Evolutionary conservation across 1,284 basidiomycete species (phyloP), one percentile per base, ranked within the genome.

Genomic region (Albatrellus sp.): DNA sequence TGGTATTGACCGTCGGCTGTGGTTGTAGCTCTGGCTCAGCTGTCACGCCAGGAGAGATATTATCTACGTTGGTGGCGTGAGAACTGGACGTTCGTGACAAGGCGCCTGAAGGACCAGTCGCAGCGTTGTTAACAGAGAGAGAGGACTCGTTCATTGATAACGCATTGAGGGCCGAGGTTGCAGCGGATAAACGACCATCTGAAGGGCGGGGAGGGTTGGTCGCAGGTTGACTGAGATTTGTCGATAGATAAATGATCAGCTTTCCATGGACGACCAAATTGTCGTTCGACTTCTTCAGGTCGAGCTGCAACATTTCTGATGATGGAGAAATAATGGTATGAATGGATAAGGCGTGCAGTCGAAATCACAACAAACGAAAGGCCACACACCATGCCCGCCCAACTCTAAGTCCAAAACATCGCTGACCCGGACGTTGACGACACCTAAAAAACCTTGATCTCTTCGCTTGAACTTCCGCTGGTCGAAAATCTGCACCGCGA

Each of bases 401-500:
- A 81, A 67, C 53, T 92, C 90, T 46, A 90, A 69, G 54, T 89
- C 77, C 43, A 93, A 69, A 14, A 87, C 85, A 58, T 90, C 84
- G 43, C 80, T 65, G 42, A 90, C 86, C 49, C 86, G 77, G 52
- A 94, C 73, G 59, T 92, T 94, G 64, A 92, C 83, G 20, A 94
- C 86, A 46, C 91, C 91, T 37, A 96, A 72, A 55, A 80, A 81
- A 53, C 93, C 94, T 69, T 98, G 94, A 64, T 98, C 93, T 57
- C 88, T 82, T 65, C 88, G 87, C 71, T 85, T 97, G 72, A 96
- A 98, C 68, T 96, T 96, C 62, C 85, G 81, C 66, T 97, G 90
- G 69, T 98, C 94, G 60, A 98, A 98, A 55, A 98, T 86, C 68
- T 98, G 93, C 42, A 98, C 90, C n/a, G 85, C 81, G 50, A 98